These are phyloP conservation scores for Mycena venus DNA, from an alignment of 768 basidiomycete genomes.

Conservation along the genomic window DNA sequence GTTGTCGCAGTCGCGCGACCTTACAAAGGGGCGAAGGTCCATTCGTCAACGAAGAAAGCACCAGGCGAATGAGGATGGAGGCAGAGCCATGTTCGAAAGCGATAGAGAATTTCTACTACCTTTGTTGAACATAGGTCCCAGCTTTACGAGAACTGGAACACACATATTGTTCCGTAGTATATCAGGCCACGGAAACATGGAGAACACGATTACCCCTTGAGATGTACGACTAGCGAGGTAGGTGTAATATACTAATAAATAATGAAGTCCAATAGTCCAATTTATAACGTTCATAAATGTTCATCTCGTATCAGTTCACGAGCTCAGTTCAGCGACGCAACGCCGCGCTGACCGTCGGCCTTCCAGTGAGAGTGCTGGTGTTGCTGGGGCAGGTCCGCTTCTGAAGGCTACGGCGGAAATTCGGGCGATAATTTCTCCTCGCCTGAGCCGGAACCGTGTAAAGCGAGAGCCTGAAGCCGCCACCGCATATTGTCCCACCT, in stretches of 20 bases:
- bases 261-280: conserved; percentile 23
- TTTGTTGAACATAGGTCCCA: conserved; percentile 10
- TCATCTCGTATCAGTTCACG: conserved; percentile 18
- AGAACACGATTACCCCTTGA: conserved; percentile 22
- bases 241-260: conserved; percentile 22
- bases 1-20: no score
- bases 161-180: conserved; percentile 10
- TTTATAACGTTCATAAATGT: conserved; percentile 18
- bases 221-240: conserved; percentile 13
- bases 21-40: no score
- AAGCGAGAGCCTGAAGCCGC: conserved; percentile 21
- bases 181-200: conserved; percentile 16
- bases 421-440: conserved; percentile 22
- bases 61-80: no score
- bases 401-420: conserved; percentile 22
- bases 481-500: conserved; percentile 18
- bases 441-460: conserved; percentile 17
- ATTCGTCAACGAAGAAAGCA: no score
- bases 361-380: conserved; percentile 18
- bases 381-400: conserved; percentile 25
- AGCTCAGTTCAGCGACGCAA: conserved; percentile 18
- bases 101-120: conserved; percentile 7
- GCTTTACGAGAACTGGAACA: conserved; percentile 11
- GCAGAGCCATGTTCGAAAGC: conserved; percentile 16
- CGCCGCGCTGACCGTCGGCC: conserved; percentile 17